phyloP scores from a whole-genome alignment of 805 yeast genomes.

The Spathaspora boniae region DNA sequence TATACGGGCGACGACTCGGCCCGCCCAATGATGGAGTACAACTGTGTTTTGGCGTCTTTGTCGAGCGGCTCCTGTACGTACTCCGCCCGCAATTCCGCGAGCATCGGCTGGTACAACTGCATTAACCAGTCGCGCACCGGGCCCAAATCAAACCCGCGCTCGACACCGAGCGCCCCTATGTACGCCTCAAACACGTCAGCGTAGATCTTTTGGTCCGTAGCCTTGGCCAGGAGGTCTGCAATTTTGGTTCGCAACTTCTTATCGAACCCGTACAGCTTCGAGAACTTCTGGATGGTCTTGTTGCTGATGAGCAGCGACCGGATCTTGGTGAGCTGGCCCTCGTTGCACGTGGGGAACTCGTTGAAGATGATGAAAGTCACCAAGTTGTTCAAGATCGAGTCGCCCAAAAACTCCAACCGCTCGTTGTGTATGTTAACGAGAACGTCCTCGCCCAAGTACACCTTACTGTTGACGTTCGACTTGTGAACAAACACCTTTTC shows the following conservation, averaged over 20 bases:
- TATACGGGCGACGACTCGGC: slow-evolving; percentile 65
- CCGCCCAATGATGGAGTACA: slow-evolving; percentile 77
- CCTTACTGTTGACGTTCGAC: slow-evolving; percentile 60
- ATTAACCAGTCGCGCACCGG: slow-evolving; percentile 57
- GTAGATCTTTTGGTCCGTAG: slow-evolving; percentile 63
- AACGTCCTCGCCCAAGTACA: slow-evolving; percentile 55
- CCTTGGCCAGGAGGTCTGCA: slow-evolving; percentile 40
- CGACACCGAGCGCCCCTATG: slow-evolving; percentile 76
- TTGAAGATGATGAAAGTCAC: slow-evolving; percentile 66
- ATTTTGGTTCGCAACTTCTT: slow-evolving; percentile 49
- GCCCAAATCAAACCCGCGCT: slow-evolving; percentile 45
- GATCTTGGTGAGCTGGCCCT: slow-evolving; percentile 74
- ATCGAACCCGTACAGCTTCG: slow-evolving; percentile 65
- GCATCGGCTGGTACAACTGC: slow-evolving; percentile 47
- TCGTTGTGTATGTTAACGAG: slow-evolving; percentile 70
- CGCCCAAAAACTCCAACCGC: slow-evolving; percentile 87
- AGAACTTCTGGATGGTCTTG: slow-evolving; percentile 65
- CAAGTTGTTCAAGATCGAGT: slow-evolving; percentile 72
- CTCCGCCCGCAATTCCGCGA: slow-evolving; percentile 28
- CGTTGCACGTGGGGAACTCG: slow-evolving; percentile 65
- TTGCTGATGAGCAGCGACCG: slow-evolving; percentile 74
- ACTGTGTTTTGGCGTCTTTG: slow-evolving; percentile 68
- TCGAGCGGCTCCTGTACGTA: slow-evolving; percentile 41
- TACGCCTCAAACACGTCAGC: slow-evolving; percentile 96
- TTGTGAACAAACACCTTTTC: slow-evolving; percentile 80